Base-by-base conservation (phyloP, 345 rosid species). In the Populus nigra region DNA sequence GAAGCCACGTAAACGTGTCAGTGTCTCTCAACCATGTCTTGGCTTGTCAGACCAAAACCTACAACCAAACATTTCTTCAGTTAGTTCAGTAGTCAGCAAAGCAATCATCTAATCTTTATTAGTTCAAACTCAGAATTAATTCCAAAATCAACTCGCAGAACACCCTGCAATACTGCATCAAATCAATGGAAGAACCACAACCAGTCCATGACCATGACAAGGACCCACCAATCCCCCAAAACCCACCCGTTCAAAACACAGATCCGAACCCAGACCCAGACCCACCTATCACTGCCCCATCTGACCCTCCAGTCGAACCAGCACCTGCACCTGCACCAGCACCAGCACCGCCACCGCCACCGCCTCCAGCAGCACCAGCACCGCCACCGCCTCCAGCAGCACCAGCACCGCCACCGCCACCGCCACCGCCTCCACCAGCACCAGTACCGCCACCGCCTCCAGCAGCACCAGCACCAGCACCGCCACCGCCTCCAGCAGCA, bases 101-200 rank as follows among this genome's bases (percentile, higher is more conserved):
- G 4, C 45, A 10, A 41, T 10, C 27, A 2, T 66, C 63, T 0
- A 57, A 57, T 57, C 63, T 57, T n/a, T 57, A 22, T 57, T 57
- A 9, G 27, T 23, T 57, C 27, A 57, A n/a, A 8, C 50, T 12
- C 50, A 13, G 17, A 47, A n/a, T 57, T 8, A 13, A 57, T 57
- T 8, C 63, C 63, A n/a, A 57, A 57, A 57, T 57, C 63, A 57
- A 4, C 63, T 22, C 27, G 12, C 5, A 10, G 63, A 27, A 25
- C 16, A 25, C 50, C 59, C 45, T 11, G 16, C 36, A 47, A 25
- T 35, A 69, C 45, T 11, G 16, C 36, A 47, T 18, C 22, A 15
- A 45, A 68, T 62, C 71, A 50, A 88, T 88, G 91, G 91, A 83
- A 76, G 87, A 85, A 35, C 49, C 81, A 18, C 78, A 65, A 23